Base-by-base conservation (phyloP, 169 alveolate species). In the Fabrea salina region DNA sequence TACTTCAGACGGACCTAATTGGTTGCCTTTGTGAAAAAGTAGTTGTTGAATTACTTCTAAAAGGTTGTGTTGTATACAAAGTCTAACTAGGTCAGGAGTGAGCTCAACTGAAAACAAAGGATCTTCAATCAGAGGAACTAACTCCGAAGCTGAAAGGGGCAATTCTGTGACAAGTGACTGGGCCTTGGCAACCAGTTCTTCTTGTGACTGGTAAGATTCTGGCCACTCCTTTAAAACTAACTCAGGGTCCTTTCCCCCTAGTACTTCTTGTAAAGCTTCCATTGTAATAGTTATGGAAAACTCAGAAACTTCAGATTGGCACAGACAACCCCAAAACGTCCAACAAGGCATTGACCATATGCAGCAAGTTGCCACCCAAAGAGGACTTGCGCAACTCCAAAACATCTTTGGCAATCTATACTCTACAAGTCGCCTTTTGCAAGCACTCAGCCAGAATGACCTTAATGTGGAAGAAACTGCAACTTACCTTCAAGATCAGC, bases 381-480 rank as follows among this genome's bases (percentile, higher is more conserved):
- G 74, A 37, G 74, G 51, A 16, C 16, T 61, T 32, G 19, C 25
- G 2, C 19, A 37, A 61, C 50, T 61, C 27, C n/a, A 13, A 61
- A 30, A 35, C 16, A 61, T 61, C 11, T 61, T 61, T 27, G 74
- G 74, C 16, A 35, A 30, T 33, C 44, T 61, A n/a, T 61, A 35
- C 25, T 33, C 74, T 1, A 61, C 54, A 37, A 27, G 39, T 16
- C 37, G 39, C 32, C 11, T 61, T 16, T 32, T 11, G 39, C 30
- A 61, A 8, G 74, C 74, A 35, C 49, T 22, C 25, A 30, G 39
- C 16, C 44, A 16, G n/a, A n/a, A 13, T n/a, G 0, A 30, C 22
- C 39, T 32, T 37, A 37, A 61, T 61, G 49, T 61, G 11, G 74
- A 61, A 30, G 25, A 61, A 25, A 11, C 74, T 1, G 74, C 74